Evolutionary conservation across 1,284 basidiomycete species (phyloP), one percentile per base, ranked within the genome.

Genomic region (Porodaedalea pini): DNA sequence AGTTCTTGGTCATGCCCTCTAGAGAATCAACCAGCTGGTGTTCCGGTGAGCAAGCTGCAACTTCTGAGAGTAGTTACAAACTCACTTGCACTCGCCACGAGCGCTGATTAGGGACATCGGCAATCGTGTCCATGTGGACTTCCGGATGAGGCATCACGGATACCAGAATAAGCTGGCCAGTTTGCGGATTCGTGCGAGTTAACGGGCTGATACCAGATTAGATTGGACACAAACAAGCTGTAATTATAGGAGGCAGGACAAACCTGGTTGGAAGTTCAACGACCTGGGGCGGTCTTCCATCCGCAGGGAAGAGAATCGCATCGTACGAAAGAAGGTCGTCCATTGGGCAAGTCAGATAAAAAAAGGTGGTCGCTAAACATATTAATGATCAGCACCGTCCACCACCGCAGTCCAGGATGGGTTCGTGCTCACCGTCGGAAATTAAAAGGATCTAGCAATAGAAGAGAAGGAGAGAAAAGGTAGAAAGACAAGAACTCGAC

Each of bases 61-160:
- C n/a, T 10, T 23, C 3, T 47, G 36, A 51, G 13, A 23, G 63
- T 45, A 54, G 19, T 10, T 36, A 71, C 40, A 11, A 23, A 19
- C 77, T 65, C 64, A 88, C 87, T 72, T 86, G 80, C 67, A 81
- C 87, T 66, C 80, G 78, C 88, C 88, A 90, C 11, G 84, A 80
- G 58, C 82, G 76, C 37, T 80, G 72, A 37, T 84, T 84, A 54
- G 82, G 74, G 56, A 79, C 77, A 69, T 90, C 86, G 63, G 86
- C 86, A 64, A 90, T 85, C 70, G 86, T 88, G 69, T 91, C 87
- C 88, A 91, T 91, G 66, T 86, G 82, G 36, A 88, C 79, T 68
- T 90, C 86, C 7, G 89, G 88, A 69, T 90, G 88, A 1, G 88
- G 88, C 75, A 88, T 79, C 67, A 69, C 60, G 58, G 69, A 57